Base-by-base conservation (phyloP, 2,329 filamentous ascomycete species). In the Colletotrichum neosansevieriae region DNA sequence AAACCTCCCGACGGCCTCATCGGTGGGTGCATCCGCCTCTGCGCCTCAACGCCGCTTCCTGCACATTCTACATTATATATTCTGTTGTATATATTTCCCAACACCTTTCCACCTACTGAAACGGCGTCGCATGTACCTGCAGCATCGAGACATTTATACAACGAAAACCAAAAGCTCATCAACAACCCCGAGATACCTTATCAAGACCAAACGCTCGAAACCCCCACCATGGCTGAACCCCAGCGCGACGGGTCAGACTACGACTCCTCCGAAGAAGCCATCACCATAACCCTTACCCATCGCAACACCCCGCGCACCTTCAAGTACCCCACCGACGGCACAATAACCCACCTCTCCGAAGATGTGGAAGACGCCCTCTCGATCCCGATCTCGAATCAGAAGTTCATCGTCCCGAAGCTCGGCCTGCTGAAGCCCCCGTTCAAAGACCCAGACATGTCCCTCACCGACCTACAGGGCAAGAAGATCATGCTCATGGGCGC, bases 401-500 rank as follows among this genome's bases (percentile, higher is more conserved):
- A 93, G 76, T 85, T 92, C 75, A 83, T 93, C 71, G 84, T 88
- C 13, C 84, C 90, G 47, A 92, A 91, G 75, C 81, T 86, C 7
- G 89, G 89, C 32, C 81, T 92, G 2, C 83, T 92, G 29, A 91
- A 89, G 71, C 81, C 84, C 0, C 90, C 90, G 1, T 89, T 91
- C 80, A 87, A 87, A 75, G 82, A 91, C 71, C 83, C 88, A 0
- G 73, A 79, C 2, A 79, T 88, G 51, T 78, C 82, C 3, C 80
- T 90, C 66, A 74, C 77, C 7, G 75, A 84, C 4, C 79, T 91
- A 2, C 76, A 79, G 17, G 78, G 82, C 67, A 90, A 88, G 77
- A 90, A 90, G 69, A 85, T 92, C 70, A 89, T 84, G 2, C 84
- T 93, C 34, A 85, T 93, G 81, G 91, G 90, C 67, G 87, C 86